Evolutionary conservation across 257 asterid genomes (phyloP).

Genomic region (Nicotiana undulata): DNA sequence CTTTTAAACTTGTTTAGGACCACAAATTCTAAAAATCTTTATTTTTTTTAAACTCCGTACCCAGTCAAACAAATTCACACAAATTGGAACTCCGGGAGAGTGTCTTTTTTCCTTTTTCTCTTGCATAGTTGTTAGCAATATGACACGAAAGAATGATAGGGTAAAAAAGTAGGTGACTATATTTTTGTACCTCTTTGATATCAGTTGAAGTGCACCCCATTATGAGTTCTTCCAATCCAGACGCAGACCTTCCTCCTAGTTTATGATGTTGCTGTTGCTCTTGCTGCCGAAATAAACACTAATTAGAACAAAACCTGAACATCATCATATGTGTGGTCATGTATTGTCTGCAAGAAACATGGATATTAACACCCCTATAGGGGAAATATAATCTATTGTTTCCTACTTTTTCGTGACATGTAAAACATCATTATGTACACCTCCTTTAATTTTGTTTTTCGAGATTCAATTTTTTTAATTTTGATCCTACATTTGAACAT

Average conservation of each 20-base stretch:
- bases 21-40: no score
- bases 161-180: slow-evolving; percentile 29
- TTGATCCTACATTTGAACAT: no score
- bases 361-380: slow-evolving; percentile 13
- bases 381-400: slow-evolving; percentile 22
- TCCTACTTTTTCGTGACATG: slow-evolving; percentile 17
- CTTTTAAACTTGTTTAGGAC: no score
- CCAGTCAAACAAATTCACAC: no score
- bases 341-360: slow-evolving; percentile 49
- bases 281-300: slow-evolving; percentile 33
- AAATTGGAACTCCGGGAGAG: no score
- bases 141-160: neutral
- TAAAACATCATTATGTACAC: neutral
- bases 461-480: no score
- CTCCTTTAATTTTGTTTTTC: no score
- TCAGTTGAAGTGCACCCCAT: slow-evolving; percentile 93
- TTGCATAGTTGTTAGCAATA: no score
- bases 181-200: slow-evolving; percentile 46
- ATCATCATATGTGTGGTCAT: slow-evolving; percentile 66
- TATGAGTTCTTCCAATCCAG: slow-evolving; percentile 93
- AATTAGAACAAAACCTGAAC: slow-evolving; percentile 19
- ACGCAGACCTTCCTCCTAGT: slow-evolving; percentile 69
- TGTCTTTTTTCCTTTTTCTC: neutral
- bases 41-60: no score
- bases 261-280: slow-evolving; percentile 53